Evolutionary conservation across 805 yeast species (phyloP), one percentile per base, ranked within the genome.

Genomic region (Metschnikowia santaceciliae): DNA sequence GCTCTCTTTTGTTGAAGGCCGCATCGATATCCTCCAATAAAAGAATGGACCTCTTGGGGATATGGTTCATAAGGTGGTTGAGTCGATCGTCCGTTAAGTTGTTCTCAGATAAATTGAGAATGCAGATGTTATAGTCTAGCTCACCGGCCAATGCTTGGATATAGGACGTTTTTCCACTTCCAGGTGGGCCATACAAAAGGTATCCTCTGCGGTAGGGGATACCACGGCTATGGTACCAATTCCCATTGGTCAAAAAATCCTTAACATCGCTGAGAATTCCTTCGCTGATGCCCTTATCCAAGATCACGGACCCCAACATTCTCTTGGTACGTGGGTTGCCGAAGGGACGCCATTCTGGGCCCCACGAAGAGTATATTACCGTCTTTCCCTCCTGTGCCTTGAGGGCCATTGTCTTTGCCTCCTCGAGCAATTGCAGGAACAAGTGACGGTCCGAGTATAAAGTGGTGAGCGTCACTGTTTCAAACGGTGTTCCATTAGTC

Each of bases 281-380:
- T 51, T 86, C 88, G 53, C 83, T 83, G 46, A 94, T 75, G 2
- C 88, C 90, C 22, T 77, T 67, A 66, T 90, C 98, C 48, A 94
- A 72, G 23, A 94, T 83, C 14, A 94, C 99, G 6, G 96, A 87
- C 3, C 87, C 92, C 36, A 92, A 70, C 26, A 86, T 69, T 59
- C 99, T 77, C 69, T 92, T 92, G 60, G 84, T 85, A 55, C 97
- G 78, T 1, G 99, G 98, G 64, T 85, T 91, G 2, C 99, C 99
- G 73, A 94, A 94, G 4, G 96, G 96, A 62, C 98, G 77, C 99
- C 99, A 94, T 63, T 94, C 99, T 30, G 96, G 96, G 0, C 98
- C 99, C 89, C 94, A 92, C 10, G 96, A 87, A 3, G 97, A 89
- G 67, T 81, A 94, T 4, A 94, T 71, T 6, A 94, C 98, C 0